These are phyloP conservation scores for Apodospora peruviana DNA, from an alignment of 495 filamentous ascomycete species.

Conservation along the genomic window DNA sequence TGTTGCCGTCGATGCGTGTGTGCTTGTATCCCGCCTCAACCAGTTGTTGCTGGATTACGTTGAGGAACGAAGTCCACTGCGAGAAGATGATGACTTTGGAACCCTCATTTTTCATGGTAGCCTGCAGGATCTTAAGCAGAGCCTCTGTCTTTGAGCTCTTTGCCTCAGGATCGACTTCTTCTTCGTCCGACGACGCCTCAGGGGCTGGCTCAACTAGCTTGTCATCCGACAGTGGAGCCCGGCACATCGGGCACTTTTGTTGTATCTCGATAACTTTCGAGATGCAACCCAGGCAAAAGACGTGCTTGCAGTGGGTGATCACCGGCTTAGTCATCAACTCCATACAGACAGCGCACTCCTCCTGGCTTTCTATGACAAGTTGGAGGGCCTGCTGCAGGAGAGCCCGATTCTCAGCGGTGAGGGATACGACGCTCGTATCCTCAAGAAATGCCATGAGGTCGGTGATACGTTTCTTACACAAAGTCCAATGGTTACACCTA, in stretches of 20 bases:
- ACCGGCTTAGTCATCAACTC: conserved; percentile 68
- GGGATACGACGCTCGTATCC: conserved; percentile 56
- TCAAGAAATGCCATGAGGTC: conserved; percentile 64
- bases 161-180: conserved; percentile 53
- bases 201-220: conserved; percentile 58
- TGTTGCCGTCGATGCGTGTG: conserved; percentile 78
- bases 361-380: conserved; percentile 72
- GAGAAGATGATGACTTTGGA: conserved; percentile 89
- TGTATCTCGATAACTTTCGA: conserved; percentile 72
- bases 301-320: conserved; percentile 85
- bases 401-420: conserved; percentile 67
- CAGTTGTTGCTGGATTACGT: conserved; percentile 70
- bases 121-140: conserved; percentile 70
- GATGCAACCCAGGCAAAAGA: conserved; percentile 73
- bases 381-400: conserved; percentile 75
- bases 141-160: conserved; percentile 82
- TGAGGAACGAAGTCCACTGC: conserved; percentile 88
- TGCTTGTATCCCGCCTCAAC: conserved; percentile 55
- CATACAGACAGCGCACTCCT: conserved; percentile 80
- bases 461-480: conserved; percentile 69
- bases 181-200: conserved; percentile 40
- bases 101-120: conserved; percentile 57
- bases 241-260: conserved; percentile 84
- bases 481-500: conserved; percentile 73
- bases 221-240: conserved; percentile 60